phyloP scores from a whole-genome alignment of 768 basidiomycete genomes.

The Tylopilus subfusipes region DNA sequence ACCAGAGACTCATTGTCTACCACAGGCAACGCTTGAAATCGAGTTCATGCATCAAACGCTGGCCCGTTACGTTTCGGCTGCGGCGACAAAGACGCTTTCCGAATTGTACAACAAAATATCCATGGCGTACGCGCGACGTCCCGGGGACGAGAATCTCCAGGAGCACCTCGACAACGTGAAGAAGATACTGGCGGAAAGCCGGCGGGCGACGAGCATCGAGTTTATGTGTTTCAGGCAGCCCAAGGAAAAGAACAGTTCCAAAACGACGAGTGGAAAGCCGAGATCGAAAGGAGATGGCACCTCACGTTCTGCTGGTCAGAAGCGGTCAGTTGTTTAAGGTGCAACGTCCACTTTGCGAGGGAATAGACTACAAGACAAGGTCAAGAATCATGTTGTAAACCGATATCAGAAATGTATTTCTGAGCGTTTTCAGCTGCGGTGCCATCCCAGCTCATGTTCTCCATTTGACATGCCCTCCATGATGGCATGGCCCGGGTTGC shows the following conservation, averaged over 20 bases:
- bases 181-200: constrained; percentile 82
- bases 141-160: constrained; percentile 85
- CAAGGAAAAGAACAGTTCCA: constrained; percentile 39
- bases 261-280: constrained; percentile 12
- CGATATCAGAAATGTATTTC: background rate
- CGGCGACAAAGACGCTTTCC: constrained; percentile 80
- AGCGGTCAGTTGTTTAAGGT: constrained; percentile 9
- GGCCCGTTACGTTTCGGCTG: constrained; percentile 77
- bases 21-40: constrained; percentile 94
- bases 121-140: constrained; percentile 81
- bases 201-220: constrained; percentile 89
- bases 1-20: background rate
- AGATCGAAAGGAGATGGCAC: constrained; percentile 19
- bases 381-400: background rate
- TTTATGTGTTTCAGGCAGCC: constrained; percentile 89
- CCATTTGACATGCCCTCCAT: too few relatives aligned
- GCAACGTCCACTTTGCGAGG: background rate
- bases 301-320: constrained; percentile 20
- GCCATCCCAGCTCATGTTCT: background rate
- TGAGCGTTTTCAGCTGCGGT: background rate
- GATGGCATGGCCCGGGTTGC: too few relatives aligned
- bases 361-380: too few relatives aligned
- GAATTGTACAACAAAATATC: constrained; percentile 95
- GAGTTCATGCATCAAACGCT: constrained; percentile 99
- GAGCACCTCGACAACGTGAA: constrained; percentile 86